Conservation (phyloP, 768 basidiomycete species). For the Kwoniella mangroviensis region DNA sequence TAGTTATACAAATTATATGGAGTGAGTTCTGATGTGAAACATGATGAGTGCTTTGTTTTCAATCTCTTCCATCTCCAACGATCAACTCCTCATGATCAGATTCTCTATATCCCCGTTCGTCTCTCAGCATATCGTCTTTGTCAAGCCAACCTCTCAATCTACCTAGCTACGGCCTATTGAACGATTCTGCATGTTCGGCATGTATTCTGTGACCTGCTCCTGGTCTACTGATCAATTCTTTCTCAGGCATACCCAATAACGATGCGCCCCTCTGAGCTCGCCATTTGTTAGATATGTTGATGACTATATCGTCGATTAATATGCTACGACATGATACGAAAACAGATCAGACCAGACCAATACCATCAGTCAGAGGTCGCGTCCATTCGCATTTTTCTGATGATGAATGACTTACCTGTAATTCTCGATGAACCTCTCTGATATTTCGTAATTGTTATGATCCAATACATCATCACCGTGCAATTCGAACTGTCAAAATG, state of each 20-base stretch:
- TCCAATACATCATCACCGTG: conserved; percentile 92
- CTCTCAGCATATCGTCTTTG: too few species aligned
- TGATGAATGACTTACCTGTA: conserved; percentile 74
- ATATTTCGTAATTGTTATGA: conserved; percentile 87
- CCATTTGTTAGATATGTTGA: conserved; percentile 83
- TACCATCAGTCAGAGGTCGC: too few species aligned
- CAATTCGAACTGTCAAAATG: conserved; percentile 58
- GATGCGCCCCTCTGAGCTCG: conserved; percentile 77
- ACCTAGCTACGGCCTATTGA: too few species aligned
- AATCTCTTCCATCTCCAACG: too few species aligned
- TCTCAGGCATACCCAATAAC: neutral
- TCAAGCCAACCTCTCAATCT: too few species aligned
- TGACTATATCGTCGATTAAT: conserved; percentile 73
- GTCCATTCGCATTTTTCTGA: too few species aligned
- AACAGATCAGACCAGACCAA: neutral
- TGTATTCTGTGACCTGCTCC: conserved; percentile 3
- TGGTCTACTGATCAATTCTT: neutral
- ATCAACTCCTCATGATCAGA: too few species aligned
- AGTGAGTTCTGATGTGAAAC: too few species aligned
- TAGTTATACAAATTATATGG: too few species aligned
- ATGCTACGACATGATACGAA: conserved; percentile 71
- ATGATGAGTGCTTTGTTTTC: too few species aligned
- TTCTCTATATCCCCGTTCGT: too few species aligned
- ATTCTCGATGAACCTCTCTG: conserved; percentile 78
- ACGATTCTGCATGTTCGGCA: neutral